Percentiles rank a stretch among this genome's conserved stretches.
Evolutionary conservation across 257 asterid species (phyloP).

Genomic region (Petunia axillaris): DNA sequence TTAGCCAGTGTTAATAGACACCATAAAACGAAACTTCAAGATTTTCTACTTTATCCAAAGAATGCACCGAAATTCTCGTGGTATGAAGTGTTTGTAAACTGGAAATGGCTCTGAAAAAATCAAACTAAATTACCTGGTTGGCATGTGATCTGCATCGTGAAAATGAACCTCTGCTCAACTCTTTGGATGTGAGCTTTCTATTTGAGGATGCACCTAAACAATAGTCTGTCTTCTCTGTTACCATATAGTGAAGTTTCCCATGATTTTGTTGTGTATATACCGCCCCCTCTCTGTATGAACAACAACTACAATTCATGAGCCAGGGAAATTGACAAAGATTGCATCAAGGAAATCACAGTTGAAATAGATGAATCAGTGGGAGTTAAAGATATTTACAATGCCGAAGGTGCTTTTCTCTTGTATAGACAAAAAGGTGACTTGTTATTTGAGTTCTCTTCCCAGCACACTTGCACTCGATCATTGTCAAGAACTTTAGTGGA

Average conservation of each 20-base stretch:
- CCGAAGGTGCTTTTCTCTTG: slow-evolving; percentile 53
- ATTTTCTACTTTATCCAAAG: neutral
- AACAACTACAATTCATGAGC: slow-evolving; percentile 22
- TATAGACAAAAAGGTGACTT: slow-evolving; percentile 66
- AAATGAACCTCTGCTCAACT: slow-evolving; percentile 62
- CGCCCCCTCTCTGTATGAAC: slow-evolving; percentile 58
- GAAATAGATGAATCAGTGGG: slow-evolving; percentile 14
- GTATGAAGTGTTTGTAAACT: neutral
- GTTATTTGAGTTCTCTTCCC: slow-evolving; percentile 52
- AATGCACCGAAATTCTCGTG: neutral
- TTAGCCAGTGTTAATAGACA: neutral
- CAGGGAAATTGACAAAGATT: neutral
- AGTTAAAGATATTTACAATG: slow-evolving; percentile 51
- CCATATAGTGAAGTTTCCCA: slow-evolving; percentile 57
- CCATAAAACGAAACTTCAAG: neutral
- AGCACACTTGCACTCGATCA: slow-evolving; percentile 72
- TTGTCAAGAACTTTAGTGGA: slow-evolving; percentile 46
- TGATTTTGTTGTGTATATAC: slow-evolving; percentile 30
- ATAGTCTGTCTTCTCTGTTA: slow-evolving; percentile 44
- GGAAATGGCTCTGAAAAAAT: neutral
- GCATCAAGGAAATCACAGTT: neutral
- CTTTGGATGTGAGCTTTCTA: slow-evolving; percentile 64
- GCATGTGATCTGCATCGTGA: slow-evolving; percentile 67
- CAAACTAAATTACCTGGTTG: slow-evolving; percentile 62
- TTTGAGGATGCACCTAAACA: slow-evolving; percentile 77